phyloP scores from a whole-genome alignment of 2,329 filamentous ascomycete species.

The Aureobasidium musti region DNA sequence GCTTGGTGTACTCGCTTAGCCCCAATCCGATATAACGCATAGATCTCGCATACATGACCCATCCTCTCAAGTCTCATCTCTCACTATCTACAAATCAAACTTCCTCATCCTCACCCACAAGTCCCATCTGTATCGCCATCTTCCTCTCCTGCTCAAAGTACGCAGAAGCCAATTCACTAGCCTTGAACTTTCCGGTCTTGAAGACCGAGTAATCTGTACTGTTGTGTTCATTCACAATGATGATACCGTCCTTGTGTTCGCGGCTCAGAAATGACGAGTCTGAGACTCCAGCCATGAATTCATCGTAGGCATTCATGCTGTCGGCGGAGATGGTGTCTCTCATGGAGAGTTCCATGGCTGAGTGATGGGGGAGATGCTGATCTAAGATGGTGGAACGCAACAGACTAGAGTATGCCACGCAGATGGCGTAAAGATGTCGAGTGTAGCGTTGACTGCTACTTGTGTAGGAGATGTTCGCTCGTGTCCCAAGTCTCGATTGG shows the following conservation, averaged over 20 bases:
- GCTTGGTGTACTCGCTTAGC: no score
- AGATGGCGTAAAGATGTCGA: no score
- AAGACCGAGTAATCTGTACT: neutral
- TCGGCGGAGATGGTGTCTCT: neutral
- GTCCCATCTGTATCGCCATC: neutral
- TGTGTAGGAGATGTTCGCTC: no score
- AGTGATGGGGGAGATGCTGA: neutral
- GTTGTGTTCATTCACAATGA: neutral
- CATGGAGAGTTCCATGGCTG: neutral
- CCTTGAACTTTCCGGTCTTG: neutral
- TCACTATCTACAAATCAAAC: neutral
- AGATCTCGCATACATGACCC: no score
- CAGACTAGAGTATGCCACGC: no score
- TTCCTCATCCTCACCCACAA: neutral
- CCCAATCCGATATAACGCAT: no score
- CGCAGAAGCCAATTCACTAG: neutral
- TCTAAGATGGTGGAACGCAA: no score
- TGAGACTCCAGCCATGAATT: neutral
- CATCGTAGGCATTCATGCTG: neutral
- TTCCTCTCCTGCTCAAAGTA: neutral
- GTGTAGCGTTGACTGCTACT: no score
- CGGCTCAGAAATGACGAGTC: neutral
- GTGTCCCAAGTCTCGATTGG: no score
- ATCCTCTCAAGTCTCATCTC: no score
- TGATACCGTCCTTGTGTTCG: neutral